Conservation (phyloP, 768 basidiomycete species). For the Tulasnella sp. region DNA sequence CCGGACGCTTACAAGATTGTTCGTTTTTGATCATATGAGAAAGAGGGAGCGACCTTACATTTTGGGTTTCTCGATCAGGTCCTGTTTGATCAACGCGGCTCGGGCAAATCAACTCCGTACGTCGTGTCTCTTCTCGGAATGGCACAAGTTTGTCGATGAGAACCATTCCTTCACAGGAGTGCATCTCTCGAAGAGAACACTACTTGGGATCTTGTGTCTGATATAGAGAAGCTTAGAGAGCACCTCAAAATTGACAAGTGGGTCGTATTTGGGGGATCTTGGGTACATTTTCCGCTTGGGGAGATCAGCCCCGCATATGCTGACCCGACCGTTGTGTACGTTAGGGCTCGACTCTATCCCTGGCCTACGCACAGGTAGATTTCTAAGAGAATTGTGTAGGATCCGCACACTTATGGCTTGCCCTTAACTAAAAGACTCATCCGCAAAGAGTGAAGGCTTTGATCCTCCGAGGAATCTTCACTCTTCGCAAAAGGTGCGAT, state of each 20-base stretch:
- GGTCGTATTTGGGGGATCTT: conserved; percentile 93
- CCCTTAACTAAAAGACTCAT: conserved; percentile 40
- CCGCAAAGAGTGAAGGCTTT: conserved; percentile 71
- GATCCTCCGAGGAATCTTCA: conserved; percentile 77
- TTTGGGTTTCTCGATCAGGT: conserved; percentile 27
- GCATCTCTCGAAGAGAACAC: conserved; percentile 80
- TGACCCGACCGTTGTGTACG: conserved; percentile 19
- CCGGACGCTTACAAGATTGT: conserved; percentile 71
- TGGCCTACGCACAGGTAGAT: conserved; percentile 73
- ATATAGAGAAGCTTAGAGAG: conserved; percentile 72
- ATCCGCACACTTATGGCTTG: not conserved
- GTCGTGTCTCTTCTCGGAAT: conserved; percentile 20
- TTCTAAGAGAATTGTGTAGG: not conserved
- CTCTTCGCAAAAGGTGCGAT: conserved; percentile 58
- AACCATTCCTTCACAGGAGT: conserved; percentile 32
- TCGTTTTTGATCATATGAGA: no score
- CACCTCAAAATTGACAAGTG: conserved; percentile 71
- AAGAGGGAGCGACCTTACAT: no score
- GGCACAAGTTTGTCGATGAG: not conserved
- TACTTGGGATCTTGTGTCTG: conserved; percentile 86
- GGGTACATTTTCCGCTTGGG: conserved; percentile 41
- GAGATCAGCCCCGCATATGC: not conserved
- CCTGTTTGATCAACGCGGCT: conserved; percentile 81
- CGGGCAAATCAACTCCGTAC: conserved; percentile 81
- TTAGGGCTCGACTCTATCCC: conserved; percentile 77